Percentiles rank a stretch among this genome's conserved stretches.
Conservation (phyloP, 2,329 filamentous ascomycete genomes). For the Cercospora sesami region DNA sequence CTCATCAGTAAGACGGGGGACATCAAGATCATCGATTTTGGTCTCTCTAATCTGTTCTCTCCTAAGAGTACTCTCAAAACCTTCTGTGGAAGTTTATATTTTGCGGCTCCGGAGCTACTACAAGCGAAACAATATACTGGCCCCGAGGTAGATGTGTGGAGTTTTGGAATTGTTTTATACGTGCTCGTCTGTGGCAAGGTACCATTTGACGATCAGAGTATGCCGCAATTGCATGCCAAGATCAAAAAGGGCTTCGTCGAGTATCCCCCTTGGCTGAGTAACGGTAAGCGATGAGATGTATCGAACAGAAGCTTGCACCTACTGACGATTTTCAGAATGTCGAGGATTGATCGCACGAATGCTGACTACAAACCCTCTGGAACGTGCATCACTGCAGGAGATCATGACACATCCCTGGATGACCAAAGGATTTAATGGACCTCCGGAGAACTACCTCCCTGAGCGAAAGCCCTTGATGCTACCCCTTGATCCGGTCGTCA, state of each 20-base stretch:
- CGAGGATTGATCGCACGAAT: slow-evolving; percentile 89
- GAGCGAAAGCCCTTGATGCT: slow-evolving; percentile 79
- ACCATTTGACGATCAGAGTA: slow-evolving; percentile 97
- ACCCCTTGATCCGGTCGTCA: slow-evolving; percentile 77
- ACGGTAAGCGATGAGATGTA: slow-evolving; percentile 61
- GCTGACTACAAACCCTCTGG: slow-evolving; percentile 89
- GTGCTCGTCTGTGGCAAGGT: slow-evolving; percentile 97
- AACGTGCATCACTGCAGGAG: slow-evolving; percentile 82
- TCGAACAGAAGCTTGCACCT: not conserved
- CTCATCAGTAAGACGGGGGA: slow-evolving; percentile 98
- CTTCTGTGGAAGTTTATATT: slow-evolving; percentile 96
- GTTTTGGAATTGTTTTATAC: slow-evolving; percentile 96
- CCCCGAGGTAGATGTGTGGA: slow-evolving; percentile 97
- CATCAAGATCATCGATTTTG: slow-evolving; percentile 99
- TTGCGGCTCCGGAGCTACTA: slow-evolving; percentile 90
- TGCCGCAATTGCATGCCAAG: slow-evolving; percentile 96
- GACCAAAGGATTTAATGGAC: slow-evolving; percentile 80
- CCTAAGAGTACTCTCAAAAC: slow-evolving; percentile 85
- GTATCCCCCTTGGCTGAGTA: slow-evolving; percentile 89
- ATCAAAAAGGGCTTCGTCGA: slow-evolving; percentile 97
- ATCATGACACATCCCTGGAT: slow-evolving; percentile 97
- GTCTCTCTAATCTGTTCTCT: slow-evolving; percentile 91
- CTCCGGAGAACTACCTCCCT: slow-evolving; percentile 87
- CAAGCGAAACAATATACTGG: slow-evolving; percentile 94
- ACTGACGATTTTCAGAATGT: slow-evolving; percentile 65